phyloP scores from a whole-genome alignment of 768 basidiomycete genomes.

The Pisolithus tinctorius region DNA sequence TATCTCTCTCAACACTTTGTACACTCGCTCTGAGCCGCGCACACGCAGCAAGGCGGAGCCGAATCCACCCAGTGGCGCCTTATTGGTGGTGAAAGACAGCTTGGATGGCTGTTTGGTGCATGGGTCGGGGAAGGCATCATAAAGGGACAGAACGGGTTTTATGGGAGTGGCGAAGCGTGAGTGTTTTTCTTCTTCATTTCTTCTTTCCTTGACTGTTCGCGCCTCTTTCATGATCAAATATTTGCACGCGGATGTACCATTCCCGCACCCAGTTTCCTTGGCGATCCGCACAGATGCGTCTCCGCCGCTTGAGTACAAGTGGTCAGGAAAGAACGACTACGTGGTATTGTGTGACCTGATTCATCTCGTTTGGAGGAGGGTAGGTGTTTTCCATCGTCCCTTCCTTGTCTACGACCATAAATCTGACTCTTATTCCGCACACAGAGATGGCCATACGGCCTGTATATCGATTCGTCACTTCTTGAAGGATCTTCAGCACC shows the following conservation, averaged over 20 bases:
- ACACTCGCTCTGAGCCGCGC: slow-evolving; percentile 50
- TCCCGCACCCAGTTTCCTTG: slow-evolving; percentile 61
- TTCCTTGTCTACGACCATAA: neutral
- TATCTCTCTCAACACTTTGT: slow-evolving; percentile 85
- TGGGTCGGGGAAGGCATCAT: slow-evolving; percentile 76
- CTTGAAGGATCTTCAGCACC: slow-evolving; percentile 77
- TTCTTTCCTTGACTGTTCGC: neutral
- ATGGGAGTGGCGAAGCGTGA: slow-evolving; percentile 85
- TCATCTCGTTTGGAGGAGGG: slow-evolving; percentile 91
- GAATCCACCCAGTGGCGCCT: slow-evolving; percentile 33
- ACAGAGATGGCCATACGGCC: slow-evolving; percentile 85
- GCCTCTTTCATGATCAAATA: neutral
- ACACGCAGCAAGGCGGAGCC: slow-evolving; percentile 18
- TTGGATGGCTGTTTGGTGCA: slow-evolving; percentile 68
- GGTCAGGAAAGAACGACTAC: slow-evolving; percentile 89
- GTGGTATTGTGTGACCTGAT: slow-evolving; percentile 78
- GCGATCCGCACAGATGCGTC: slow-evolving; percentile 36
- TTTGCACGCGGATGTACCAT: neutral
- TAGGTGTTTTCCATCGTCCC: slow-evolving; percentile 31
- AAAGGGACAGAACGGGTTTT: slow-evolving; percentile 61
- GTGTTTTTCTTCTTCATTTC: slow-evolving; percentile 7
- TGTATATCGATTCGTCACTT: slow-evolving; percentile 81
- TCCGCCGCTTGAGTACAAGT: slow-evolving; percentile 53
- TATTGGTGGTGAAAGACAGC: slow-evolving; percentile 64
- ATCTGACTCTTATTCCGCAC: neutral